A percentile compares a stretch with the other conserved stretches of the same genome.
phyloP scores from a whole-genome alignment of 2,329 filamentous ascomycete genomes.

The Parastagonospora nodorum region DNA sequence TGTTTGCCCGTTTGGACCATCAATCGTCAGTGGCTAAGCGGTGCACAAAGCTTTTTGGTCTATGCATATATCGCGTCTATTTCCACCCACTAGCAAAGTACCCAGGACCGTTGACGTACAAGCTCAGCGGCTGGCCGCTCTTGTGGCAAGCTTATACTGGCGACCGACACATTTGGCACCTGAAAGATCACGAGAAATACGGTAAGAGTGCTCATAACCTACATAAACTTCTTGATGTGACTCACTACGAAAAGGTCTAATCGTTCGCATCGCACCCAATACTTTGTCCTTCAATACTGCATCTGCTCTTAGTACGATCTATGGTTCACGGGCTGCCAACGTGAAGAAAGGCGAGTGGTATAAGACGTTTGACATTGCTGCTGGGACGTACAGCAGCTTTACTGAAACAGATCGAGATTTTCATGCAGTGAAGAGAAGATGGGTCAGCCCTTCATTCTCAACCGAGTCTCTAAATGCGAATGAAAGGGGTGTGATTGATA shows the following conservation, averaged over 20 bases:
- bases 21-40: too few relatives aligned
- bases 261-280: conserved; percentile 35
- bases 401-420: conserved; percentile 46
- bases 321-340: conserved; percentile 44
- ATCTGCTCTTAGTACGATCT: conserved; percentile 29
- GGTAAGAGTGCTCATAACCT: conserved; percentile 9
- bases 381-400: conserved; percentile 47
- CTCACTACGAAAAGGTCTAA: conserved; percentile 15
- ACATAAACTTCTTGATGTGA: neutral
- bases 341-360: conserved; percentile 54
- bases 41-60: conserved; percentile 5
- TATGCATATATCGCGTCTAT: conserved; percentile 27
- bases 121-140: conserved; percentile 30
- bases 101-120: conserved; percentile 31
- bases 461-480: conserved; percentile 45
- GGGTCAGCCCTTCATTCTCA: conserved; percentile 50
- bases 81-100: conserved; percentile 33
- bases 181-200: conserved; percentile 32
- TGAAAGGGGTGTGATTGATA: conserved; percentile 46
- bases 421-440: conserved; percentile 49
- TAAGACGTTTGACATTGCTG: conserved; percentile 48
- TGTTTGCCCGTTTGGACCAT: too few relatives aligned
- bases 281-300: conserved; percentile 34
- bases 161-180: conserved; percentile 31
- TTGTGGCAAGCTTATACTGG: conserved; percentile 33